Base-by-base conservation (phyloP, 1,284 basidiomycete genomes). In the Wolfiporia cocos region DNA sequence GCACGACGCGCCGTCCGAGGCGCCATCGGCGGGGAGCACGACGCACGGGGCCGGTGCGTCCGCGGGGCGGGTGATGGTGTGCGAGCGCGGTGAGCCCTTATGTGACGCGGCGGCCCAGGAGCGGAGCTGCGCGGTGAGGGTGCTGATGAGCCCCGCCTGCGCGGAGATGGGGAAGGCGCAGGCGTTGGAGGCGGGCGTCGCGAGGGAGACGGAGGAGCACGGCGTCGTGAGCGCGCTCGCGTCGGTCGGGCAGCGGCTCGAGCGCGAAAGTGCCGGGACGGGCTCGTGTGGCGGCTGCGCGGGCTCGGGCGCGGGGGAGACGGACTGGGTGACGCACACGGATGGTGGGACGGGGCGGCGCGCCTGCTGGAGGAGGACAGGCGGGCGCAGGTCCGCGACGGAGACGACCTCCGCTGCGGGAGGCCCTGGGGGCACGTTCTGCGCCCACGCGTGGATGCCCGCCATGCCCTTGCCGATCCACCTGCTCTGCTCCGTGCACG, bases 281-380 rank as follows among this genome's bases (percentile, higher is more conserved):
- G 52, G 48, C 23, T 56, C 57, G 11, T 58, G 56, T 1, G 61
- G 58, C 19, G 62, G 60, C 4, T 51, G 55, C 7, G 59, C 58
- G 39, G 61, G 56, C 42, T 48, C 49, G 5, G 66, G 57, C 54
- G 49, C 56, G 14, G 56, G 54, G 4, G 66, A 54, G 10, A 46
- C 44, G 0, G 55, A 52, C 42, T 51, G 56, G 30, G 69, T 67
- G 53, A 72, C 67, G 57, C 63, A 70, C 43, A 78, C 68, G 11
- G 71, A 65, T 4, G 73, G 71, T 4, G 70, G 67, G 20, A 67
- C 61, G 14, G 65, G 65, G 20, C 64, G 64, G 43, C 63, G 60
- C 29, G 58, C 55, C 33, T 56, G 58, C 32, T 48, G 53, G 33
- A 75, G 55, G 33, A 77, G 65, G 47, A 67, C 64, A 12, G 74